Evolutionary conservation across 106 monocot species (phyloP).

Genomic region (Iris macrosiphon): DNA sequence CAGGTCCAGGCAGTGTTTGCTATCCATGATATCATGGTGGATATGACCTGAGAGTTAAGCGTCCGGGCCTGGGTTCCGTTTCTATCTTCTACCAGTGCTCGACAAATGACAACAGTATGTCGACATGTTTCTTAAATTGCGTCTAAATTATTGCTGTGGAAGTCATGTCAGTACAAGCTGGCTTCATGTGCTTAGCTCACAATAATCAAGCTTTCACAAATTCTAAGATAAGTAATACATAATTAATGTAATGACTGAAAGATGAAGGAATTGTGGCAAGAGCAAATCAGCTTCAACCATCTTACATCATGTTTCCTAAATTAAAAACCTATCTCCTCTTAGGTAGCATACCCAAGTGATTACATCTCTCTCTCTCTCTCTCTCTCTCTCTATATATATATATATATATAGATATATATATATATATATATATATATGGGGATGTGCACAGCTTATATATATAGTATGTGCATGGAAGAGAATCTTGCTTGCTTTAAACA

Average conservation of each 20-base stretch:
- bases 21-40: too few relatives aligned
- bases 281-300: not conserved
- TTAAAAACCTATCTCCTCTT: not conserved
- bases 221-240: not conserved
- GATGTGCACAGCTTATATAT: not conserved
- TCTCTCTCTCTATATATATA: too few relatives aligned
- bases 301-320: not conserved
- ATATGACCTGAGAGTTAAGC: too few relatives aligned
- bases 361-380: not conserved
- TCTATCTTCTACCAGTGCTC: too few relatives aligned
- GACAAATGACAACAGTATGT: too few relatives aligned
- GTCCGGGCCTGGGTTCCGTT: too few relatives aligned
- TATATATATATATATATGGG: too few relatives aligned
- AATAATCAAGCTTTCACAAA: not conserved
- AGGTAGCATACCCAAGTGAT: not conserved
- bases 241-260: not conserved
- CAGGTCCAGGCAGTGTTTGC: too few relatives aligned
- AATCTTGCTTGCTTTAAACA: slow-evolving; percentile 9
- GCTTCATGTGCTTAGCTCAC: not conserved
- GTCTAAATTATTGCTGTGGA: too few relatives aligned
- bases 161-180: not conserved
- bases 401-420: too few relatives aligned
- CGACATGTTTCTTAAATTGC: too few relatives aligned
- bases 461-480: not conserved
- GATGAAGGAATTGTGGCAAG: not conserved